Percentiles rank a stretch among this genome's conserved stretches.
Evolutionary conservation across 768 basidiomycete genomes (phyloP).

Genomic region (Lanmaoa rubissima): DNA sequence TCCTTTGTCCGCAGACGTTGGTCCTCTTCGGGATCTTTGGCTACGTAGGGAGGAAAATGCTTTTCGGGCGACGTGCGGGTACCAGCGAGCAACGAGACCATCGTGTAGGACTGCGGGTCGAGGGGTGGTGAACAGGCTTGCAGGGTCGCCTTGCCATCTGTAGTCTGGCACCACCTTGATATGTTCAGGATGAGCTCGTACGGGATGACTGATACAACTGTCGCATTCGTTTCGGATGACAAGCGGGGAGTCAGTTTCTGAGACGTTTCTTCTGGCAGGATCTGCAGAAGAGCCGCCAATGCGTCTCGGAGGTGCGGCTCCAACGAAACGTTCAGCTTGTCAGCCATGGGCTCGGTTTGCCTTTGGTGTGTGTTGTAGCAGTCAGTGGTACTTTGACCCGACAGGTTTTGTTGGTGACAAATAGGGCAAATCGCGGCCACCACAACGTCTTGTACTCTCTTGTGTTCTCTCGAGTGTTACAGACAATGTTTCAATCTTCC

Average conservation of each 20-base stretch:
- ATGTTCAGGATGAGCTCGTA: constrained; percentile 57
- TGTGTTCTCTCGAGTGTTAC: neutral
- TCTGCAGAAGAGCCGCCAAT: constrained; percentile 43
- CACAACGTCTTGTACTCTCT: neutral
- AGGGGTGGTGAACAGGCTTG: constrained; percentile 44
- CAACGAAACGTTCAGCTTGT: constrained; percentile 58
- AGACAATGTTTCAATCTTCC: neutral
- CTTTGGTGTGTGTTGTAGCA: too few species aligned
- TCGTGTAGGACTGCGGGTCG: constrained; percentile 55
- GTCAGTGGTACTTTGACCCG: too few species aligned
- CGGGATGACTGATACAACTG: constrained; percentile 46
- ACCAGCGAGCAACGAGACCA: constrained; percentile 76
- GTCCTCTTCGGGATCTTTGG: constrained; percentile 46
- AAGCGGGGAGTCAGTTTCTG: constrained; percentile 42
- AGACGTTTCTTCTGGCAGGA: constrained; percentile 47
- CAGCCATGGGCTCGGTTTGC: neutral
- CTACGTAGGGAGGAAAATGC: constrained; percentile 54
- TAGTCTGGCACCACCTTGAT: constrained; percentile 68
- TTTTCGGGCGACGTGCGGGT: constrained; percentile 76
- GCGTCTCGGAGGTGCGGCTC: constrained; percentile 58
- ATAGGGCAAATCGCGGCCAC: neutral
- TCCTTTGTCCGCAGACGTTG: constrained; percentile 50
- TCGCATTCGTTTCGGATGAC: constrained; percentile 8
- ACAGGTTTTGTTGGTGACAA: neutral
- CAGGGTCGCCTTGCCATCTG: constrained; percentile 40